Evolutionary conservation across 495 filamentous ascomycete genomes (phyloP).

Genomic region (Penicillium dipodomyicola): DNA sequence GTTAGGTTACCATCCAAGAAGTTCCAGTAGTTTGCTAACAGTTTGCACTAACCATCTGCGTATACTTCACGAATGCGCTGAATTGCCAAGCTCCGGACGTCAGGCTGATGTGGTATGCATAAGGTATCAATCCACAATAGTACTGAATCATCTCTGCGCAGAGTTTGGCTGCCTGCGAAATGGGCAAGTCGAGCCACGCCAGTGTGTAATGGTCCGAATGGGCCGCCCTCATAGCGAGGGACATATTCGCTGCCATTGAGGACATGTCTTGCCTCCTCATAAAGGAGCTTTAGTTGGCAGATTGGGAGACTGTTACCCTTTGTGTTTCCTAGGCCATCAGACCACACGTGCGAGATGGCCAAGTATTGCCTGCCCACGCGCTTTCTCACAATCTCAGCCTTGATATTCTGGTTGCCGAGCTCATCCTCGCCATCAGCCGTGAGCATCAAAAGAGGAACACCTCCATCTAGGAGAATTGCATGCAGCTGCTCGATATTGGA

Average conservation of each 20-base stretch:
- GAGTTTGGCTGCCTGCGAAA: background rate
- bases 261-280: background rate
- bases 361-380: background rate
- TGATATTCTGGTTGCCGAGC: background rate
- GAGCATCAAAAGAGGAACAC: background rate
- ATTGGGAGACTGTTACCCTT: background rate
- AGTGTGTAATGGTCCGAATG: background rate
- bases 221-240: background rate
- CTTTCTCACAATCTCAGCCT: background rate
- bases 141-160: background rate
- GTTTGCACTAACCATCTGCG: background rate
- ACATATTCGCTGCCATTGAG: background rate
- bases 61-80: conserved; percentile 1
- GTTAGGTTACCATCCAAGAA: background rate
- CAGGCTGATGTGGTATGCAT: background rate
- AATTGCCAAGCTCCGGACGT: background rate
- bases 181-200: background rate
- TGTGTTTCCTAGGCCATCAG: conserved; percentile 1
- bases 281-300: conserved; percentile 1
- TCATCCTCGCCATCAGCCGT: background rate
- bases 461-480: background rate
- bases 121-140: background rate
- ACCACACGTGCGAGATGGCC: conserved; percentile 16
- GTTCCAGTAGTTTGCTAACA: background rate
- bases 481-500: background rate